Percentiles rank a stretch among this genome's conserved stretches.
phyloP scores from a whole-genome alignment of 495 filamentous ascomycete genomes.

The Collariella sp. region DNA sequence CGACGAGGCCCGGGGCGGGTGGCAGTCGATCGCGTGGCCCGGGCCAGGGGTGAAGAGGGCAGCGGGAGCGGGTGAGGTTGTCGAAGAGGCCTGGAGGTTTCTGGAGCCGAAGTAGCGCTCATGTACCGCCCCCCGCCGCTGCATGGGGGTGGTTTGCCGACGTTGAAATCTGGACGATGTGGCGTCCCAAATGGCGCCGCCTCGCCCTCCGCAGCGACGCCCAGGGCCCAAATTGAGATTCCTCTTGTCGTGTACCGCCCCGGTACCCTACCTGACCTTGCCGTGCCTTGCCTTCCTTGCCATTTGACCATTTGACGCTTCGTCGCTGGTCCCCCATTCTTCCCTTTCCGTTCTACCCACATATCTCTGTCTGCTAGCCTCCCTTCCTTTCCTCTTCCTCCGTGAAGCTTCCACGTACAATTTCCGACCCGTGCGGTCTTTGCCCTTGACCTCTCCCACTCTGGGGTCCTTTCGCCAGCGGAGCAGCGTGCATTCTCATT shows the following conservation, averaged over 20 bases:
- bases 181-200: slow-evolving; percentile 14
- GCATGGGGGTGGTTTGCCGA: slow-evolving; percentile 21
- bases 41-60: neutral
- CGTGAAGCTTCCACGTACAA: slow-evolving; percentile 14
- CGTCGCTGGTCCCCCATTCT: slow-evolving; percentile 33
- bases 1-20: too few relatives aligned
- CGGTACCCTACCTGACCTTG: slow-evolving; percentile 15
- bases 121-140: slow-evolving; percentile 22
- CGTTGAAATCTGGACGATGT: slow-evolving; percentile 25
- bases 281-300: slow-evolving; percentile 16
- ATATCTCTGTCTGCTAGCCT: slow-evolving; percentile 17
- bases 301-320: slow-evolving; percentile 26
- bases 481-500: neutral
- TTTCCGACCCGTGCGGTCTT: slow-evolving; percentile 11
- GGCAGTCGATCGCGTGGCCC: neutral
- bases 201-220: slow-evolving; percentile 14
- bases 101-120: slow-evolving; percentile 12
- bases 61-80: slow-evolving; percentile 19
- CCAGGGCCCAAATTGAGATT: slow-evolving; percentile 4
- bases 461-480: neutral
- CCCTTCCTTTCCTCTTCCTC: slow-evolving; percentile 23
- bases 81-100: slow-evolving; percentile 17
- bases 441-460: slow-evolving; percentile 8
- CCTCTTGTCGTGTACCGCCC: slow-evolving; percentile 6
- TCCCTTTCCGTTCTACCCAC: slow-evolving; percentile 25